Percentiles rank a stretch among this genome's conserved stretches.
Conservation (phyloP, 2,329 filamentous ascomycete genomes). For the Neofusicoccum kwambonambiense region DNA sequence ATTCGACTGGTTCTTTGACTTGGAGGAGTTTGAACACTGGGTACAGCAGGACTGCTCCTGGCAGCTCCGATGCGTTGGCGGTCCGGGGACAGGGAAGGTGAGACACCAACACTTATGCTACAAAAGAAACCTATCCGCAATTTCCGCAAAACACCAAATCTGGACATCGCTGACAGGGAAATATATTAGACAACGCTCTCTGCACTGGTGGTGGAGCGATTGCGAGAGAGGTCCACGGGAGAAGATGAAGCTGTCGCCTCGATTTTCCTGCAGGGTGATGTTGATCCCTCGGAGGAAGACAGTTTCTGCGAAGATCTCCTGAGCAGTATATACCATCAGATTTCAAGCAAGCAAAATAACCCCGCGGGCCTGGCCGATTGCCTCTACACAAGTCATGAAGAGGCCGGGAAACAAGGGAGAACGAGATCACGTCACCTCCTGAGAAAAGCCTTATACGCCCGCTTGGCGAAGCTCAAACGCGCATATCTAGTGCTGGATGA, state of each 20-base stretch:
- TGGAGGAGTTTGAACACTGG: conserved; percentile 11
- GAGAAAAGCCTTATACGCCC: neutral
- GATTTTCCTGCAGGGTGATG: neutral
- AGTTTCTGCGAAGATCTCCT: conserved; percentile 1
- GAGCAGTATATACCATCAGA: neutral
- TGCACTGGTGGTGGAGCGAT: neutral
- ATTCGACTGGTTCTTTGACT: conserved; percentile 22
- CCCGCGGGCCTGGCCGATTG: neutral
- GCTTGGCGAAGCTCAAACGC: neutral
- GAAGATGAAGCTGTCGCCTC: neutral
- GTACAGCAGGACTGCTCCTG: neutral
- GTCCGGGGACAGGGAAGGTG: conserved; percentile 18
- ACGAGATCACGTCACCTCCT: neutral
- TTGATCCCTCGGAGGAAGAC: neutral
- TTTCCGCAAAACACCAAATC: neutral
- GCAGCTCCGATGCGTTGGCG: conserved; percentile 16
- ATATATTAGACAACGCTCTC: conserved; percentile 13
- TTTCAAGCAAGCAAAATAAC: neutral
- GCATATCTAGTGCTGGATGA: conserved; percentile 7
- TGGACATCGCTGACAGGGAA: neutral
- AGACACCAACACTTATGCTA: neutral
- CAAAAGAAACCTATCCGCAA: neutral
- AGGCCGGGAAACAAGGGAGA: neutral
- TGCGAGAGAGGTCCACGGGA: neutral
- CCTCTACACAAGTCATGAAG: neutral